These are phyloP conservation scores for Tricholoma matsutake DNA, from an alignment of 768 basidiomycete species.

Conservation along the genomic window DNA sequence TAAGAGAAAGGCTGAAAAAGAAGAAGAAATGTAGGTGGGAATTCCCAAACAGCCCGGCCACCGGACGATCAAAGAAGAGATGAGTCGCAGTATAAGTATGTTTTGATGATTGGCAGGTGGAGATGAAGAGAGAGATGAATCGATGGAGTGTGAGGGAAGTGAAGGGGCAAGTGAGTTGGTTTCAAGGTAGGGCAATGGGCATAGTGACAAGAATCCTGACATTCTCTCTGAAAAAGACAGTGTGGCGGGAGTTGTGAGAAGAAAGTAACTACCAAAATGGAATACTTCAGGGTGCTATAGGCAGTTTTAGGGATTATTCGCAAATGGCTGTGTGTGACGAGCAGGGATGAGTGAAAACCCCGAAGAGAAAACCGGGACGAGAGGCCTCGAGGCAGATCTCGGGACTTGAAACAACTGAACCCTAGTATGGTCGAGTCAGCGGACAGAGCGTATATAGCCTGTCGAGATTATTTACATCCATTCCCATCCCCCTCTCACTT, in stretches of 20 bases:
- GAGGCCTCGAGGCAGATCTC: slow-evolving; percentile 23
- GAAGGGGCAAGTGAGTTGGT: background rate
- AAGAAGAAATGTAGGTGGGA: slow-evolving; percentile 5
- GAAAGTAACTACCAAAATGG: slow-evolving; percentile 5
- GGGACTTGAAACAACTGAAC: background rate
- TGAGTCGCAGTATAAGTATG: slow-evolving; percentile 1
- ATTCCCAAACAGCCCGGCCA: slow-evolving; percentile 8
- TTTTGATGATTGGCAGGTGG: slow-evolving; percentile 5
- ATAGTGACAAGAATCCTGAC: slow-evolving; percentile 1
- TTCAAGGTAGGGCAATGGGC: background rate
- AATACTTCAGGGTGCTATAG: background rate
- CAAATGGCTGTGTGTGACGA: slow-evolving; percentile 10
- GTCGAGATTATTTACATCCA: slow-evolving; percentile 19
- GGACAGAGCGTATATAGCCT: slow-evolving; percentile 21
- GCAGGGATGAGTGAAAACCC: slow-evolving; percentile 15
- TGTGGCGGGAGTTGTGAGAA: slow-evolving; percentile 15
- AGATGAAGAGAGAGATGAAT: slow-evolving; percentile 7
- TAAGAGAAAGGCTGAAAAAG: slow-evolving; percentile 8
- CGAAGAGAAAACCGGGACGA: slow-evolving; percentile 13
- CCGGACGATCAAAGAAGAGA: slow-evolving; percentile 4
- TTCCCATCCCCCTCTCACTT: slow-evolving; percentile 22
- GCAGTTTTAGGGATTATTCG: background rate
- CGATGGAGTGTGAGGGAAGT: slow-evolving; percentile 3
- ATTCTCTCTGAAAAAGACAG: slow-evolving; percentile 9
- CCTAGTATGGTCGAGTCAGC: background rate